These are phyloP conservation scores for Papiliotrema fonsecae DNA, from an alignment of 1,284 basidiomycete genomes.

Conservation along the genomic window DNA sequence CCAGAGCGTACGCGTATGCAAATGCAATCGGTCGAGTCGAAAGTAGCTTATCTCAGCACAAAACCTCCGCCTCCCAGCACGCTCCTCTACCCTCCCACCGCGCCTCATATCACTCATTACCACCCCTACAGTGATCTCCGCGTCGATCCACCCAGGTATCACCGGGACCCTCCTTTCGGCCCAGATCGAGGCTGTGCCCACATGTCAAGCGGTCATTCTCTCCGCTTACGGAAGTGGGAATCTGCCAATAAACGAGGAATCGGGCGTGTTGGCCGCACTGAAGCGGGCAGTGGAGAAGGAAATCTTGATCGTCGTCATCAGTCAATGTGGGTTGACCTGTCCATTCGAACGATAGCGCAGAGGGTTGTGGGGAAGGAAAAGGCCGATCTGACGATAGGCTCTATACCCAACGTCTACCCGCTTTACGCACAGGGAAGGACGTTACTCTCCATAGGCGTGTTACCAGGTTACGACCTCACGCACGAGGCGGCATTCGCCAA, in stretches of 20 bases:
- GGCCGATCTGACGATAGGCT: constrained; percentile 16
- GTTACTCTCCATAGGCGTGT: constrained; percentile 30
- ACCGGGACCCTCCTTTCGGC: constrained; percentile 39
- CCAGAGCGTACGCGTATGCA: no score
- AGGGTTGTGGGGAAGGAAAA: not conserved
- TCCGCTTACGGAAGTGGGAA: constrained; percentile 42
- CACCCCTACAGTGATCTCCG: constrained; percentile 27
- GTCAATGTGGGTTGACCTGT: constrained; percentile 29
- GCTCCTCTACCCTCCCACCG: constrained; percentile 21
- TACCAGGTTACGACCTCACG: constrained; percentile 44
- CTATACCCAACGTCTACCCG: constrained; percentile 43
- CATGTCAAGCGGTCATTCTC: constrained; percentile 41
- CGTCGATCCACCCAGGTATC: constrained; percentile 38
- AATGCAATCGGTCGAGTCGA: no score
- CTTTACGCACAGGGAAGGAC: constrained; percentile 42
- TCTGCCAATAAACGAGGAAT: constrained; percentile 34
- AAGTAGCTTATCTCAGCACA: constrained; percentile 7
- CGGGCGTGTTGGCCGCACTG: constrained; percentile 32
- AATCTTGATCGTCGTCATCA: constrained; percentile 44
- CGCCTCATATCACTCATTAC: constrained; percentile 30
- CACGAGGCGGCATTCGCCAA: constrained; percentile 47
- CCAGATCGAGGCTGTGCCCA: constrained; percentile 39
- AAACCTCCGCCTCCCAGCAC: constrained; percentile 11
- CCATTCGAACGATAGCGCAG: not conserved
- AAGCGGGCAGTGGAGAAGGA: constrained; percentile 35